Evolutionary conservation across 768 basidiomycete species (phyloP).

Genomic region (Tephrocybe sp.): DNA sequence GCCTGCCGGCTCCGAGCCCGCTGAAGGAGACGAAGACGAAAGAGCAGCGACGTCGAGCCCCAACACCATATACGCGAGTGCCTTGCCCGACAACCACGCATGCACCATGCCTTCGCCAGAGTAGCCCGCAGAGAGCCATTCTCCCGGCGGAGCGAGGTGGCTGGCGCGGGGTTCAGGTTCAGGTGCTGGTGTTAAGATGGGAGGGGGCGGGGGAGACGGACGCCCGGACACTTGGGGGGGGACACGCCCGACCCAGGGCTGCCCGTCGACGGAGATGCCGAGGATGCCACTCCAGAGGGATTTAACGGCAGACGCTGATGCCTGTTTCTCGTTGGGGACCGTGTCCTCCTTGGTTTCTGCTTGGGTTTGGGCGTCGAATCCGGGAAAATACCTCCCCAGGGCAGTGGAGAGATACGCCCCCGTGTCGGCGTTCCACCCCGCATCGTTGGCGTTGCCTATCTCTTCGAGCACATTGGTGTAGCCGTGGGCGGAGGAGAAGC

Average conservation of each 20-base stretch:
- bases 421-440: slow-evolving; percentile 24
- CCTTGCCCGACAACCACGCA: slow-evolving; percentile 63
- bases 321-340: too few species aligned
- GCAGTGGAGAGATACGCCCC: slow-evolving; percentile 34
- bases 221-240: slow-evolving; percentile 49
- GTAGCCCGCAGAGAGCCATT: slow-evolving; percentile 75
- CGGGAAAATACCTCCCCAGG: slow-evolving; percentile 54
- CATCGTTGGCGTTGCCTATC: slow-evolving; percentile 39
- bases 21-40: too few species aligned
- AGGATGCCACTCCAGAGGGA: slow-evolving; percentile 66
- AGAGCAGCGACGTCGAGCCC: slow-evolving; percentile 26
- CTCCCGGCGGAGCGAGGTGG: slow-evolving; percentile 43
- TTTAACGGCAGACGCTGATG: slow-evolving; percentile 43
- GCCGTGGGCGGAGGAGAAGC: slow-evolving; percentile 31
- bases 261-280: slow-evolving; percentile 57
- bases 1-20: too few species aligned
- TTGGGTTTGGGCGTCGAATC: slow-evolving; percentile 2
- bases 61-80: slow-evolving; percentile 60
- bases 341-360: slow-evolving; percentile 27
- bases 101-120: slow-evolving; percentile 75
- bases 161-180: not conserved
- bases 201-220: slow-evolving; percentile 3
- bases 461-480: slow-evolving; percentile 28
- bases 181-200: too few species aligned
- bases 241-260: slow-evolving; percentile 73